Evolutionary conservation across 768 basidiomycete species (phyloP).

Genomic region (Coprinopsis sp.): DNA sequence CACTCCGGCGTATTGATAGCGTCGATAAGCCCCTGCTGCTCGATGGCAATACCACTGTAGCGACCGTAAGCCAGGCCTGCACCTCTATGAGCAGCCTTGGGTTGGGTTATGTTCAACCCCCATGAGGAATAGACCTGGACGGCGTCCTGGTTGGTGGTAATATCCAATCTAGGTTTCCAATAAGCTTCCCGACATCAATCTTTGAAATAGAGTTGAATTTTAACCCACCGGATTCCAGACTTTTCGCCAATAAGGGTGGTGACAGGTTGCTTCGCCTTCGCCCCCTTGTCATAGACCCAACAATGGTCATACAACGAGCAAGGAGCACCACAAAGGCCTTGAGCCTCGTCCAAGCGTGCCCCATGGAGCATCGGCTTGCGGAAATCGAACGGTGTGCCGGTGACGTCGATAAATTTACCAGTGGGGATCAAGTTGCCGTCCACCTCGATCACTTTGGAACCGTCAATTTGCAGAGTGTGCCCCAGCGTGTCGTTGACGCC

Average conservation of each 20-base stretch:
- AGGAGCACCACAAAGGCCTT: slow-evolving; percentile 24
- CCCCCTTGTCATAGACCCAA: slow-evolving; percentile 43
- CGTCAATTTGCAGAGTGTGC: slow-evolving; percentile 26
- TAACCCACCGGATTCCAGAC: slow-evolving; percentile 45
- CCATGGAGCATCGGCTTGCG: slow-evolving; percentile 27
- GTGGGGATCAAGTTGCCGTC: slow-evolving; percentile 37
- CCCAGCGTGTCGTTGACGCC: slow-evolving; percentile 29
- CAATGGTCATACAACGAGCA: slow-evolving; percentile 46
- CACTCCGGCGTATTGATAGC: slow-evolving; percentile 56
- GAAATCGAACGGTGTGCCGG: slow-evolving; percentile 39
- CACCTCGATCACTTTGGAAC: slow-evolving; percentile 33
- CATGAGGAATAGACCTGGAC: slow-evolving; percentile 47
- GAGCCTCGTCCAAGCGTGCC: slow-evolving; percentile 29
- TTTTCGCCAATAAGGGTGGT: slow-evolving; percentile 42
- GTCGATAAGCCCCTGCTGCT: slow-evolving; percentile 50
- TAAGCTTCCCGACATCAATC: background rate
- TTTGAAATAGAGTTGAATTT: background rate
- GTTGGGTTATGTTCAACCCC: slow-evolving; percentile 40
- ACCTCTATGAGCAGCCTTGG: slow-evolving; percentile 47
- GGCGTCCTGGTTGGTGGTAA: slow-evolving; percentile 48
- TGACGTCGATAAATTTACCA: slow-evolving; percentile 27
- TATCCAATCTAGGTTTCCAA: slow-evolving; percentile 31
- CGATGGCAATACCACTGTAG: slow-evolving; percentile 45
- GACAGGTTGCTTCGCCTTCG: slow-evolving; percentile 21
- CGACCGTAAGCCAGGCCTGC: slow-evolving; percentile 35